Conservation (phyloP, 257 asterid species). For the Paraleonurus japonicus region DNA sequence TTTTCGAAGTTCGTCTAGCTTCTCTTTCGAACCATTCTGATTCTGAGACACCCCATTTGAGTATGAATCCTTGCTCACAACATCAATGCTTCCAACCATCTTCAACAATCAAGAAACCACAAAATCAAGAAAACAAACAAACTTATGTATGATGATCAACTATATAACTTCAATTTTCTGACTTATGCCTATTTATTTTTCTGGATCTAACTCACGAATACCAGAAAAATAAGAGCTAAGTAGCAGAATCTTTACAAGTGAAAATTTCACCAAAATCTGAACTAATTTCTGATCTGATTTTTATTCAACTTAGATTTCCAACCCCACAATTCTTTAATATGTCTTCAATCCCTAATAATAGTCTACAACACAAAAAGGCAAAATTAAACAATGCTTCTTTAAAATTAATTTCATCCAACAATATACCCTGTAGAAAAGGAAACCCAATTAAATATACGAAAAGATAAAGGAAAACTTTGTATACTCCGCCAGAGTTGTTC, state of each 20-base stretch:
- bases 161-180: not conserved
- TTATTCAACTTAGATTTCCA: conserved; percentile 23
- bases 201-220: conserved; percentile 25
- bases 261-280: conserved; percentile 59
- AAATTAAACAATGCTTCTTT: conserved; percentile 11
- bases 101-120: conserved; percentile 26
- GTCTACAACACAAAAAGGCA: conserved; percentile 19
- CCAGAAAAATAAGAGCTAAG: conserved; percentile 17
- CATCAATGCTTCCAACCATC: conserved; percentile 81
- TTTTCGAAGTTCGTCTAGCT: conserved; percentile 65
- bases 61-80: conserved; percentile 29
- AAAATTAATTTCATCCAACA: not conserved
- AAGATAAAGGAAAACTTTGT: conserved; percentile 35
- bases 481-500: conserved; percentile 67
- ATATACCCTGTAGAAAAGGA: not conserved
- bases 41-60: conserved; percentile 46
- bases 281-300: conserved; percentile 35
- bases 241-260: conserved; percentile 39
- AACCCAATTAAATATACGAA: not conserved
- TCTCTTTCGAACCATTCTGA: conserved; percentile 54
- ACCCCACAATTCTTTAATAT: conserved; percentile 33
- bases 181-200: not conserved
- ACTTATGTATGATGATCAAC: not conserved
- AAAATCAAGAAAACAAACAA: conserved; percentile 7
- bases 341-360: conserved; percentile 19